phyloP scores from a whole-genome alignment of 2,329 filamentous ascomycete species.

The Daldinia sp. region DNA sequence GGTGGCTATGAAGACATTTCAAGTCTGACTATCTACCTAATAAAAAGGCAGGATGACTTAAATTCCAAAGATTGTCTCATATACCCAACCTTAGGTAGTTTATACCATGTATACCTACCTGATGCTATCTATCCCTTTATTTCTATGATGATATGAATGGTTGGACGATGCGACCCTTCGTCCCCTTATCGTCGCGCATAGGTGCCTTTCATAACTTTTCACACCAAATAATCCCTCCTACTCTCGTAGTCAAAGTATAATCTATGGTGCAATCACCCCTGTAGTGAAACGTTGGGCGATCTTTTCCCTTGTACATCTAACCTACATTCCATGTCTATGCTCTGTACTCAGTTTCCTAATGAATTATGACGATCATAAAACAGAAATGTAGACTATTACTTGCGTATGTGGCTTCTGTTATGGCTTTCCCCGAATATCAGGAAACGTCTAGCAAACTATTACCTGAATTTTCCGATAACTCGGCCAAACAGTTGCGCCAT shows the following conservation, averaged over 20 bases:
- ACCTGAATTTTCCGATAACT: not conserved
- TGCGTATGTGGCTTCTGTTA: slow-evolving; percentile 1
- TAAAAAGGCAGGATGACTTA: not conserved
- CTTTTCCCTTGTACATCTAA: not conserved
- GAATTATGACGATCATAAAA: not conserved
- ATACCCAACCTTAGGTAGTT: not conserved
- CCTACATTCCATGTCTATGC: not conserved
- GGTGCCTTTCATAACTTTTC: not conserved
- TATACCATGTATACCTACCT: not conserved
- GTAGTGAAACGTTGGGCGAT: not conserved
- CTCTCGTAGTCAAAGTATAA: not conserved
- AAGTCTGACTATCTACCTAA: not conserved
- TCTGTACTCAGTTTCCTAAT: not conserved
- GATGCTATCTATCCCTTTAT: not conserved
- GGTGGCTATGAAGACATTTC: not conserved
- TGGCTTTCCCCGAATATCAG: not conserved
- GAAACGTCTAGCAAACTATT: not conserved
- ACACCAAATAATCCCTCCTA: not conserved
- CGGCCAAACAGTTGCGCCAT: not conserved
- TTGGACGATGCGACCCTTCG: not conserved
- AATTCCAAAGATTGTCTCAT: not conserved
- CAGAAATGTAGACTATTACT: too few relatives aligned
- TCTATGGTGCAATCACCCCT: not conserved
- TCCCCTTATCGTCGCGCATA: too few relatives aligned
- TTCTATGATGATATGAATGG: not conserved